These are phyloP conservation scores for Panicum hallii DNA, from an alignment of 202 grass and related monocot species.

Conservation along the genomic window DNA sequence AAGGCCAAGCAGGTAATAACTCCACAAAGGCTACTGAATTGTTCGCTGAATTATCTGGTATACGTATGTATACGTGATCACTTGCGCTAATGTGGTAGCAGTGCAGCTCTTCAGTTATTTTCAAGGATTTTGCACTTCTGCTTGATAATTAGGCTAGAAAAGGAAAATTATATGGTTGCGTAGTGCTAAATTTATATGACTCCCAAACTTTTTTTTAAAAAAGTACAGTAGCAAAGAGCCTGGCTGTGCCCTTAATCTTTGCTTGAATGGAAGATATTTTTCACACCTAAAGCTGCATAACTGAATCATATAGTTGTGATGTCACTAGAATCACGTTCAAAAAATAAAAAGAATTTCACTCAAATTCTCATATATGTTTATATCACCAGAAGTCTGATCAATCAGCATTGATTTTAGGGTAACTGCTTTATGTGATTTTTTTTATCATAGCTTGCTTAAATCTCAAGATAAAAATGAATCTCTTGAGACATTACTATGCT, in stretches of 20 bases:
- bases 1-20: slow-evolving; percentile 67
- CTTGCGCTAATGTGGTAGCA: neutral
- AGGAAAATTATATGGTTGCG: neutral
- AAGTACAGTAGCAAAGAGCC: neutral
- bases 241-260: neutral
- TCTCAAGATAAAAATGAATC: neutral
- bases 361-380: neutral
- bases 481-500: neutral
- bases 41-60: neutral
- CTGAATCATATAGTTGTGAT: neutral
- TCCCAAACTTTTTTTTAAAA: neutral
- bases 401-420: neutral
- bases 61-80: neutral
- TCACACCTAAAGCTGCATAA: neutral
- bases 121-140: neutral
- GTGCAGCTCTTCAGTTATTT: neutral
- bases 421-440: neutral
- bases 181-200: neutral
- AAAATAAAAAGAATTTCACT: neutral
- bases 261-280: neutral
- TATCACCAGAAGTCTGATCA: neutral
- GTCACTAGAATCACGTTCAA: neutral
- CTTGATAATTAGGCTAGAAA: neutral
- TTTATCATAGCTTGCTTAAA: neutral
- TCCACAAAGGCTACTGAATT: neutral